Conservation (phyloP, 2,329 filamentous ascomycete genomes). For the Huntiella moniliformis region DNA sequence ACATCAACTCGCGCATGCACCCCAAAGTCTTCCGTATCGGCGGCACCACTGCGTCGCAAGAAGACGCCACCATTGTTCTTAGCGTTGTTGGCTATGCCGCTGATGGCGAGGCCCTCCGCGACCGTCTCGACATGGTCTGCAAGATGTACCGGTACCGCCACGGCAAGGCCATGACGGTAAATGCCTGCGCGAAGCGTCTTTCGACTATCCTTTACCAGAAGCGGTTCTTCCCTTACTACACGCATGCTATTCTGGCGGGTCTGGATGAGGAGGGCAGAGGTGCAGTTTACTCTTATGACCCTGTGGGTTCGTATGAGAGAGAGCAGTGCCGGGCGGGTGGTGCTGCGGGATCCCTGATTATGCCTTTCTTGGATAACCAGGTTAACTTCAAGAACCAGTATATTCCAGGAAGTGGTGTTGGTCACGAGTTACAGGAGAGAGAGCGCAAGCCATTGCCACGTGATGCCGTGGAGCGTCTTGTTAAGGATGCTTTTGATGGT, state of each 20-base stretch:
- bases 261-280: conserved; percentile 89
- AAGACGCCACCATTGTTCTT: conserved; percentile 70
- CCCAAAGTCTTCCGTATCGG: conserved; percentile 97
- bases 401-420: conserved; percentile 65
- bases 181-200: conserved; percentile 84
- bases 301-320: conserved; percentile 90
- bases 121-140: conserved; percentile 82
- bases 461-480: conserved; percentile 62
- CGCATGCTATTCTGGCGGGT: conserved; percentile 81
- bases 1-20: conserved; percentile 90
- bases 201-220: conserved; percentile 93
- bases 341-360: conserved; percentile 83
- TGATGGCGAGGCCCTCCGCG: conserved; percentile 82
- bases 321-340: conserved; percentile 91
- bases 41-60: conserved; percentile 68
- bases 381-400: conserved; percentile 99
- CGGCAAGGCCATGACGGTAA: conserved; percentile 86
- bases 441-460: conserved; percentile 51
- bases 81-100: conserved; percentile 93
- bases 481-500: conserved; percentile 95
- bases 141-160: conserved; percentile 99
- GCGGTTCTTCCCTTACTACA: conserved; percentile 98
- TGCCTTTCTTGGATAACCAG: conserved; percentile 98
- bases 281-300: conserved; percentile 92
- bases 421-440: conserved; percentile 60